Base-by-base conservation (phyloP, 2,329 filamentous ascomycete species). In the Penicillium sp. region DNA sequence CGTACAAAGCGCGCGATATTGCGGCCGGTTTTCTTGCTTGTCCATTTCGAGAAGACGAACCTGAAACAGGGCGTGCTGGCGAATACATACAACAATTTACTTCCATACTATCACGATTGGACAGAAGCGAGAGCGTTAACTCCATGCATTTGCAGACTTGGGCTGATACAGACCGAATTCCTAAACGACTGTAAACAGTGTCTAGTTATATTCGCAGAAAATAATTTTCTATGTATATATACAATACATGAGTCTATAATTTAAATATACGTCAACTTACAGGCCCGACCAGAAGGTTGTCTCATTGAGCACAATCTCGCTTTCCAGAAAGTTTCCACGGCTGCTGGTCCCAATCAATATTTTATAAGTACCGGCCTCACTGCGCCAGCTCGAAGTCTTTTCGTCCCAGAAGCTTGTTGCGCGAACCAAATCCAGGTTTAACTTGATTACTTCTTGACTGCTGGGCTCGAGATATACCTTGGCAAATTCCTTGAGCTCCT, bases 401-500 rank as follows among this genome's bases (percentile, higher is more conserved):
- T 76, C 74, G 51, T 71, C 69, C 74, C 75, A 77, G 63, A 74
- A 74, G 52, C 71, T 74, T 5, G 69, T 72, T 8, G 72, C 73
- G 23, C 71, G 66, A 28, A 65, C 12, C 20, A 52, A 55, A 52
- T 74, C 70, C 12, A 76, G 30, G 26, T 53, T 56, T 3, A 75
- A 63, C 18, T 45, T 21, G 23, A 58, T 51, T 16, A 18, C 21
- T n/a, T 55, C 30, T 12, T 21, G 20, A n/a, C 52, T 47, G 3
- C 51, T n/a, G 8, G 50, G 26, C 18, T 47, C 24, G 12, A 58
- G 18, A 12, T 18, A 40, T 28, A 56, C 51, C 30, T 61, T 61
- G 20, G 45, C 47, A 43, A 57, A 61, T 26, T 58, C 59, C 18
- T 59, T 56, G 11, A 61, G 48, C 18, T 58, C 59, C 21, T 56